Evolutionary conservation across 164 flowering plant genomes (phyloP).

Genomic region (Nelumbo lutea): DNA sequence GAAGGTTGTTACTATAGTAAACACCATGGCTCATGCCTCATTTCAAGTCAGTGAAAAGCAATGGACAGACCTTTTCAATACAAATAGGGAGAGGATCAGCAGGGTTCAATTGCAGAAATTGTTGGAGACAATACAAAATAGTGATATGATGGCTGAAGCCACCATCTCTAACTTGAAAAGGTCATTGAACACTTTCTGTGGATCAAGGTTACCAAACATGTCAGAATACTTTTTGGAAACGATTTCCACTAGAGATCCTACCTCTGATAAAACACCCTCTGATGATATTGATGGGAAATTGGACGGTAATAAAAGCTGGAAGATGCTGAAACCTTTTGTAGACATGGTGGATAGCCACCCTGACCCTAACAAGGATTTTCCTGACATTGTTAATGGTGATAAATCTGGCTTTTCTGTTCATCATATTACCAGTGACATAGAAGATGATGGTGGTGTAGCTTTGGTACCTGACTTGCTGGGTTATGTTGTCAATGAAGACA

Average conservation of each 20-base stretch:
- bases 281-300: conserved; percentile 3
- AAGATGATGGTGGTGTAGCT: conserved; percentile 9
- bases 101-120: conserved; percentile 34
- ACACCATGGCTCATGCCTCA: conserved; percentile 62
- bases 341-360: conserved; percentile 3
- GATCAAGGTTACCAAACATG: conserved; percentile 7
- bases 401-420: not conserved
- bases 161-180: conserved; percentile 44
- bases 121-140: conserved; percentile 25
- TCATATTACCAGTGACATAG: not conserved
- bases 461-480: not conserved
- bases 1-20: conserved; percentile 49
- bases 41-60: conserved; percentile 60
- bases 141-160: conserved; percentile 37
- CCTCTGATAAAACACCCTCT: not conserved
- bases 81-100: conserved; percentile 35
- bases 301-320: conserved; percentile 1
- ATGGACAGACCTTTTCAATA: conserved; percentile 60
- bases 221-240: conserved; percentile 5
- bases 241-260: conserved; percentile 1
- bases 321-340: conserved; percentile 1
- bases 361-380: not conserved
- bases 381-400: not conserved
- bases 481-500: not conserved
- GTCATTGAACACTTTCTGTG: conserved; percentile 45